Base-by-base conservation (phyloP, 352 stramenopile species). In the Pythium angustatum region DNA sequence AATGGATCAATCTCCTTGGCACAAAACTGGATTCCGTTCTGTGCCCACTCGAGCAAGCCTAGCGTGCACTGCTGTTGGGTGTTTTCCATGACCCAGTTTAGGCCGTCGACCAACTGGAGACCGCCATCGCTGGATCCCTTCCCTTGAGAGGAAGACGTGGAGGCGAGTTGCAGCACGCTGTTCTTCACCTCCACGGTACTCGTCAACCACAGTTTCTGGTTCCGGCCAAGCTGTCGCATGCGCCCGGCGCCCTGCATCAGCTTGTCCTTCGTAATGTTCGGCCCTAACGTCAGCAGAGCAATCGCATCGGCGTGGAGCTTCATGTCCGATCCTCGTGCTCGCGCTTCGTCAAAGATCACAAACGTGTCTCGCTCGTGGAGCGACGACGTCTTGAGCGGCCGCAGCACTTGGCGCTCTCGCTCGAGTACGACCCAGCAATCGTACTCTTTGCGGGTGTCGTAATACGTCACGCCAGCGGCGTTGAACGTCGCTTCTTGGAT, bases 161-260 rank as follows among this genome's bases (percentile, higher is more conserved):
- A 43, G 5, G 3, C 38, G 11, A 28, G 28, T 28, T 41, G 22
- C 1, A 50, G 17, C 10, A 88, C 74, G 63, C 68, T 78, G 43
- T 83, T 72, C 36, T 70, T 73, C 5, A 97, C 77, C 30, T 98
- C 88, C 17, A 68, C 54, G 7, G 87, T 85, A 56, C 78, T 84
- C 12, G 77, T 75, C 19, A 97, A 69, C 62, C 81, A 78, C 0
- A 98, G 68, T 12, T 68, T 61, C 17, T 70, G 85, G 61, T 97
- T 87, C 14, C 76, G 45, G 0, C 82, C 87, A 0, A 98, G 78
- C 49, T 92, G 83, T 3, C 91, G 72, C 75, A 97, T 84, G 0
- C 92, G 82, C 8, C 90, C 91, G 2, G 88, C 88, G n/a, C 87
- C 91, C 68, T 98, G 92, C 90, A 97, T 97, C 3, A 98, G 57